Percentiles rank a stretch among this genome's conserved stretches.
Conservation (phyloP, 176 grass and related monocot genomes). For the Zea luxurians region DNA sequence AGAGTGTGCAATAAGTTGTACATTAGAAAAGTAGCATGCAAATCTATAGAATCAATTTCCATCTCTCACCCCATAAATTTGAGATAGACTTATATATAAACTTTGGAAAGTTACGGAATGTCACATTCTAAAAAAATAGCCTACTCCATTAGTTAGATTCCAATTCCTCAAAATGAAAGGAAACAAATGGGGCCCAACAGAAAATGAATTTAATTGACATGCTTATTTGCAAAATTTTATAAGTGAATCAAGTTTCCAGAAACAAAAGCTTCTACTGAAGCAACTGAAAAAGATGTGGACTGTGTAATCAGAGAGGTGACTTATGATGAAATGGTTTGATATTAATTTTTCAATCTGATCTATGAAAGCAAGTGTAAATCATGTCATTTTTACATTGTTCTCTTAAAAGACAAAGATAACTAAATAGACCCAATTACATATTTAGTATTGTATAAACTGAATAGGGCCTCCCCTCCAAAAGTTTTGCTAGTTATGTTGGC, state of each 20-base stretch:
- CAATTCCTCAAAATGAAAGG: too few species aligned
- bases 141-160: too few species aligned
- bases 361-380: neutral
- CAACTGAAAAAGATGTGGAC: neutral
- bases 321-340: neutral
- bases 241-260: neutral
- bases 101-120: too few species aligned
- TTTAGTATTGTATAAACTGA: neutral
- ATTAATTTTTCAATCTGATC: neutral
- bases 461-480: neutral
- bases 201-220: slow-evolving; percentile 9
- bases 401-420: neutral
- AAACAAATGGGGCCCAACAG: too few species aligned
- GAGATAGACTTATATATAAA: too few species aligned
- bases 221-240: neutral
- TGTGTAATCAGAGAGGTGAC: neutral
- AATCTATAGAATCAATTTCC: too few species aligned
- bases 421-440: neutral
- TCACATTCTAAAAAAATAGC: too few species aligned
- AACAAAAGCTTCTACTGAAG: neutral
- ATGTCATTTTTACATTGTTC: neutral
- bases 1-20: too few species aligned
- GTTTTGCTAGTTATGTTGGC: neutral
- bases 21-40: too few species aligned
- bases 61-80: too few species aligned